Conservation (phyloP, 2,329 filamentous ascomycete genomes). For the Immersiporthe knoxdaviesiana region DNA sequence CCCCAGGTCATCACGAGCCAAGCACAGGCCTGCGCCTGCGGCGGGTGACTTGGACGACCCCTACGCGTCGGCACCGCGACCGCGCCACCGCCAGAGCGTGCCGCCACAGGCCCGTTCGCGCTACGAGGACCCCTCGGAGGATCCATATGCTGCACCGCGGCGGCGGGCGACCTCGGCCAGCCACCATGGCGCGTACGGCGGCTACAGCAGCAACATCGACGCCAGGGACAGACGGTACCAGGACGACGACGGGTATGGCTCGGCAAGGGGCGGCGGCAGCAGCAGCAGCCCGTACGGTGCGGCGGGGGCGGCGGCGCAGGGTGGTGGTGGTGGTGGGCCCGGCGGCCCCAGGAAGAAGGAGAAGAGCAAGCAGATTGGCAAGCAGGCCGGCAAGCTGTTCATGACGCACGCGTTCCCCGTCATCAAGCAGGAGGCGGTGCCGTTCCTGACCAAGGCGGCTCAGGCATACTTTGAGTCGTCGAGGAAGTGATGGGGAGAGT, state of each 20-base stretch:
- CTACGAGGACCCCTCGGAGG: conserved; percentile 9
- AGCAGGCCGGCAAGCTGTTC: conserved; percentile 29
- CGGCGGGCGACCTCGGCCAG: conserved; percentile 23
- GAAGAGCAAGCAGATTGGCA: conserved; percentile 24
- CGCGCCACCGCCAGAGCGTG: conserved; percentile 26
- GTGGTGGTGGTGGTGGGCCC: neutral
- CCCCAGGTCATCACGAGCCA: conserved; percentile 12
- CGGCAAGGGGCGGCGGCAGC: neutral
- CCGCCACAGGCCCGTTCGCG: conserved; percentile 20
- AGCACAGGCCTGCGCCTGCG: neutral
- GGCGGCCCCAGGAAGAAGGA: conserved; percentile 10
- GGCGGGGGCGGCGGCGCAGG: neutral
- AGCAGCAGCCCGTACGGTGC: conserved; percentile 9
- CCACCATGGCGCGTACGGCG: conserved; percentile 18
- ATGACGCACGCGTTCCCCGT: conserved; percentile 29
- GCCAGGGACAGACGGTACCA: conserved; percentile 1
- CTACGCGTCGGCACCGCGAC: conserved; percentile 15
- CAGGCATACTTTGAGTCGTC: conserved; percentile 27
- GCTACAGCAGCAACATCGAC: neutral
- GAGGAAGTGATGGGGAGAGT: neutral
- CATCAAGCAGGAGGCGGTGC: conserved; percentile 30
- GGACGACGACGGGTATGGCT: conserved; percentile 15
- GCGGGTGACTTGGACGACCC: conserved; percentile 16
- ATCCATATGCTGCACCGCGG: conserved; percentile 16
- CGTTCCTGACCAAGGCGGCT: conserved; percentile 28